phyloP scores from a whole-genome alignment of 2,329 filamentous ascomycete species.

The Dissoconium aciculare region DNA sequence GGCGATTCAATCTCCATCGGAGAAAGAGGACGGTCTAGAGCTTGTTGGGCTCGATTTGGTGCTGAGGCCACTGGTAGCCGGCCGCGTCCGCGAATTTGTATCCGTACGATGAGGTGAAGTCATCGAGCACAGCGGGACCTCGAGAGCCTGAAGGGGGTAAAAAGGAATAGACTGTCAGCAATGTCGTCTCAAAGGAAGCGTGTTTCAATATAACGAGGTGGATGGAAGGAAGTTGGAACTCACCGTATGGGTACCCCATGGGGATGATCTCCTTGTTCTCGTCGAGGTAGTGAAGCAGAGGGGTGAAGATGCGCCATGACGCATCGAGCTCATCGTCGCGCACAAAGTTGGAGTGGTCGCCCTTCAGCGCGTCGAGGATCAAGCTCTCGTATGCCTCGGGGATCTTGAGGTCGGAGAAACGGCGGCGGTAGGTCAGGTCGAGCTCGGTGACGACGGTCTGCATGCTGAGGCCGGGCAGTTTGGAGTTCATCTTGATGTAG shows the following conservation, averaged over 20 bases:
- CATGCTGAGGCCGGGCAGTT: slow-evolving; percentile 95
- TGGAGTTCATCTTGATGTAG: slow-evolving; percentile 99
- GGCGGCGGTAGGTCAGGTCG: slow-evolving; percentile 90
- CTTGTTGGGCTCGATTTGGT: slow-evolving; percentile 63
- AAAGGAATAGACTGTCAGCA: slow-evolving; percentile 6
- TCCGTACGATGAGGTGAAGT: slow-evolving; percentile 94
- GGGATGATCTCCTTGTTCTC: slow-evolving; percentile 99
- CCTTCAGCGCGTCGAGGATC: slow-evolving; percentile 94
- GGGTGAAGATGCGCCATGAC: slow-evolving; percentile 96
- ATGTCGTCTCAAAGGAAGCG: too few relatives aligned
- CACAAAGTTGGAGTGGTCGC: slow-evolving; percentile 98
- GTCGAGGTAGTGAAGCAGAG: slow-evolving; percentile 92
- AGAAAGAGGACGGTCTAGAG: slow-evolving; percentile 45
- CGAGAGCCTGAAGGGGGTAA: slow-evolving; percentile 59
- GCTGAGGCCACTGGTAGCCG: slow-evolving; percentile 80
- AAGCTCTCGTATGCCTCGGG: slow-evolving; percentile 97
- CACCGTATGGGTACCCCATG: slow-evolving; percentile 99
- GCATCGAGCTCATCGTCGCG: slow-evolving; percentile 93
- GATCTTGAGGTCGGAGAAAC: slow-evolving; percentile 98
- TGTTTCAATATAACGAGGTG: too few relatives aligned
- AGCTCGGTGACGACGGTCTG: slow-evolving; percentile 98
- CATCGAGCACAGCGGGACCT: slow-evolving; percentile 86
- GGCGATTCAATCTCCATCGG: too few relatives aligned
- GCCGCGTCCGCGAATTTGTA: slow-evolving; percentile 98
- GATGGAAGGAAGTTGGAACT: slow-evolving; percentile 24